These are phyloP conservation scores for Coemansia sp. DNA, from an alignment of 192 early-diverging fungal genomes.

Conservation along the genomic window DNA sequence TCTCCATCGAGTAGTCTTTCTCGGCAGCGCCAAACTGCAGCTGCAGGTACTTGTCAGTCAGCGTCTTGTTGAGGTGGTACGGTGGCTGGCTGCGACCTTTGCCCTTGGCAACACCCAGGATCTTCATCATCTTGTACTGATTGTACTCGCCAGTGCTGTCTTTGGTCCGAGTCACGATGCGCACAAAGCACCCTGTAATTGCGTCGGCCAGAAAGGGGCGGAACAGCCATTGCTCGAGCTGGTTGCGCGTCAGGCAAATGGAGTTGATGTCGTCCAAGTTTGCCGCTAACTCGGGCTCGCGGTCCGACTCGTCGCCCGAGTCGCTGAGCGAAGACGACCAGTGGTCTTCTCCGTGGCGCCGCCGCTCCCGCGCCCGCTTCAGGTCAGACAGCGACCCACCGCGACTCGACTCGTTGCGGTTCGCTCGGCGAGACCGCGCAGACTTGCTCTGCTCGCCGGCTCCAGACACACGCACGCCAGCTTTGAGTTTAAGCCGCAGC, in stretches of 20 bases:
- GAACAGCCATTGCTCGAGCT: conserved; percentile 73
- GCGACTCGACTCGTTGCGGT: conserved; percentile 5
- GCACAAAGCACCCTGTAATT: conserved; percentile 66
- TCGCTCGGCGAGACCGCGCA: conserved; percentile 9
- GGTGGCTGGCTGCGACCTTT: conserved; percentile 56
- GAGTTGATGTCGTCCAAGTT: conserved; percentile 64
- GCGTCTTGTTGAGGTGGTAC: conserved; percentile 62
- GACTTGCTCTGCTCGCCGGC: conserved; percentile 5
- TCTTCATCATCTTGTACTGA: conserved; percentile 60
- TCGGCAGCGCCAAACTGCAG: conserved; percentile 70
- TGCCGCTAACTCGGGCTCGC: conserved; percentile 29
- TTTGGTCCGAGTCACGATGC: conserved; percentile 52
- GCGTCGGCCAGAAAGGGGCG: conserved; percentile 68
- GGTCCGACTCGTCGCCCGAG: conserved; percentile 28
- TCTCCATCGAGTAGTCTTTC: conserved; percentile 72
- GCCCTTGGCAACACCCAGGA: conserved; percentile 58
- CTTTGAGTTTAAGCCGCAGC: conserved; percentile 15
- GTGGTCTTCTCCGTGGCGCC: conserved; percentile 19
- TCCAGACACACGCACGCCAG: not conserved
- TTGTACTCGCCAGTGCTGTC: conserved; percentile 61
- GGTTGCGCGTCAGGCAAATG: conserved; percentile 63
- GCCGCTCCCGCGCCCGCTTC: conserved; percentile 58
- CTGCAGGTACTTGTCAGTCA: conserved; percentile 65
- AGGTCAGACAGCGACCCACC: conserved; percentile 53
- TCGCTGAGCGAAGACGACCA: conserved; percentile 42